Conservation (phyloP, 257 asterid genomes). For the Solanum phureja region DNA sequence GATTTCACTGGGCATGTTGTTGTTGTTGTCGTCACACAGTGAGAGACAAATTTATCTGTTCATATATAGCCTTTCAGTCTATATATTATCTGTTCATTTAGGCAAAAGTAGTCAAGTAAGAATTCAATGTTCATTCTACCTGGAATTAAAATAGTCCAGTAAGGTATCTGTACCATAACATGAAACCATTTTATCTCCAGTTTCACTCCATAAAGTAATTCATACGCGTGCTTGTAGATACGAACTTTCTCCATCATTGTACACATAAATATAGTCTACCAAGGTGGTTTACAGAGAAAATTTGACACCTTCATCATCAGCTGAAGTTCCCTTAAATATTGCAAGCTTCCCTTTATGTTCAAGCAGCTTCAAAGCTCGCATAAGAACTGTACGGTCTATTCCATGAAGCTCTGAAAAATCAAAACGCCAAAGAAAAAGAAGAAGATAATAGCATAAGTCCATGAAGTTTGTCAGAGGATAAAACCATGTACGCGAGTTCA, state of each 20-base stretch:
- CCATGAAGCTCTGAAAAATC: constrained; percentile 65
- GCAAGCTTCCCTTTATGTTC: constrained; percentile 88
- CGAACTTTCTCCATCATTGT: background rate
- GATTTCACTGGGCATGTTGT: too few species aligned
- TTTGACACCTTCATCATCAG: constrained; percentile 94
- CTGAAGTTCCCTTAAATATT: constrained; percentile 85
- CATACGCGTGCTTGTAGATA: background rate
- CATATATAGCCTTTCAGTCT: background rate
- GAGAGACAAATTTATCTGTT: background rate
- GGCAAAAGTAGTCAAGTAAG: background rate
- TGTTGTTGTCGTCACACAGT: background rate
- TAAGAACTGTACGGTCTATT: constrained; percentile 63
- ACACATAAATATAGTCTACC: background rate
- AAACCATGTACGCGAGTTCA: background rate
- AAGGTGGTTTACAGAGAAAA: constrained; percentile 43
- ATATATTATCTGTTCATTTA: background rate
- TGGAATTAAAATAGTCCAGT: background rate
- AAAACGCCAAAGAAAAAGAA: background rate
- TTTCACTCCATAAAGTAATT: background rate
- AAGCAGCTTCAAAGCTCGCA: constrained; percentile 69
- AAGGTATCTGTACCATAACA: background rate
- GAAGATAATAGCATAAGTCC: background rate
- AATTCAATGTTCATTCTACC: background rate
- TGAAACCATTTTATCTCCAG: background rate
- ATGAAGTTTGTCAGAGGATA: background rate